phyloP scores from a whole-genome alignment of 1,284 basidiomycete species.

The Xerocomus minutiporus region DNA sequence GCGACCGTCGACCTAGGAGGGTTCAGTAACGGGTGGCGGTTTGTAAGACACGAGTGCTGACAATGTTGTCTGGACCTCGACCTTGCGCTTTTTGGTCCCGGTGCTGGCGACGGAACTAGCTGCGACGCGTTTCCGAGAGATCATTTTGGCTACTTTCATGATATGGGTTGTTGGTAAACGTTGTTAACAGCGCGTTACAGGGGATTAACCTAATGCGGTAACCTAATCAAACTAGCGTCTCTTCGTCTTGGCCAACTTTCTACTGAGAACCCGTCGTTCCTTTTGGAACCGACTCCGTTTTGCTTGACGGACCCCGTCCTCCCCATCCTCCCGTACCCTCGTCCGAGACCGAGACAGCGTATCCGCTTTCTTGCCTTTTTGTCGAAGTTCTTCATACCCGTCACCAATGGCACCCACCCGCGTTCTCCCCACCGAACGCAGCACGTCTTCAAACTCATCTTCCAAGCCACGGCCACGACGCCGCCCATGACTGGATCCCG shows the following conservation, averaged over 20 bases:
- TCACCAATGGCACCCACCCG: slow-evolving; percentile 48
- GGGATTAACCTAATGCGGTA: neutral
- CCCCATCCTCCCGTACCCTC: slow-evolving; percentile 39
- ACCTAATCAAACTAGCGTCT: slow-evolving; percentile 12
- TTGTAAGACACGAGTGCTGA: neutral
- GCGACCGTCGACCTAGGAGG: slow-evolving; percentile 17
- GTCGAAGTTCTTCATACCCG: slow-evolving; percentile 72
- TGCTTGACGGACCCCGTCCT: slow-evolving; percentile 41
- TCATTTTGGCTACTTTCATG: slow-evolving; percentile 68
- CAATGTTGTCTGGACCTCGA: slow-evolving; percentile 12
- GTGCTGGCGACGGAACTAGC: neutral
- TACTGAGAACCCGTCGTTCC: slow-evolving; percentile 58
- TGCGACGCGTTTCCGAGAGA: slow-evolving; percentile 49
- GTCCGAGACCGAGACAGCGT: slow-evolving; percentile 48
- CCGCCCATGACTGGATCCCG: slow-evolving; percentile 47
- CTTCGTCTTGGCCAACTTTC: slow-evolving; percentile 24
- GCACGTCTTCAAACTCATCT: slow-evolving; percentile 80
- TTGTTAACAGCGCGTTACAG: too few relatives aligned
- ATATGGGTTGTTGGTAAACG: too few relatives aligned
- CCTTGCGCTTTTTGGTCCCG: slow-evolving; percentile 24
- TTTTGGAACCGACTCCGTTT: slow-evolving; percentile 78
- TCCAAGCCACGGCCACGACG: slow-evolving; percentile 72
- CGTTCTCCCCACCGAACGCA: slow-evolving; percentile 51
- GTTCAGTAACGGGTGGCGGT: slow-evolving; percentile 1
- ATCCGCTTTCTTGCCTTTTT: slow-evolving; percentile 61